A percentile compares a stretch with the other conserved stretches of the same genome.
These are phyloP conservation scores for Penicillium janthinellum DNA, from an alignment of 2,329 filamentous ascomycete species.

Conservation along the genomic window DNA sequence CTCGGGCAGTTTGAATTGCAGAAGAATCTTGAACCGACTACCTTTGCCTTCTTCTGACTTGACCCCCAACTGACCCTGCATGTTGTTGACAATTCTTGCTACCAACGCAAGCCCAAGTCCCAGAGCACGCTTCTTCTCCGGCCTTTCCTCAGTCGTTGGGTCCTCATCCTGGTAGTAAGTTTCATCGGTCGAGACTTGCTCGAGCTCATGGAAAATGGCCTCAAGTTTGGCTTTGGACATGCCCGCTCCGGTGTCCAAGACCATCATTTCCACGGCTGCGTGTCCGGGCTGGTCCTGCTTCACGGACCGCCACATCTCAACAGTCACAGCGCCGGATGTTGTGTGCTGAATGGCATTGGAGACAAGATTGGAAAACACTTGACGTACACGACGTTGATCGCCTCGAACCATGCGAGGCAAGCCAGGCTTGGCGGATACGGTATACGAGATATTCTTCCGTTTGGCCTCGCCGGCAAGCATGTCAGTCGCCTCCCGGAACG, in stretches of 20 bases:
- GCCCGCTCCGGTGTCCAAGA: conserved; percentile 74
- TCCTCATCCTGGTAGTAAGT: conserved; percentile 41
- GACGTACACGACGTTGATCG: conserved; percentile 77
- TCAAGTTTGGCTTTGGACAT: conserved; percentile 62
- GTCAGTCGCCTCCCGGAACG: conserved; percentile 75
- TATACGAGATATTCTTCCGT: conserved; percentile 72
- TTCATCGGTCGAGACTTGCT: conserved; percentile 66
- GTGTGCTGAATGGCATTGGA: conserved; percentile 87
- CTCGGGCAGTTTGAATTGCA: conserved; percentile 69
- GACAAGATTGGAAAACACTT: conserved; percentile 78
- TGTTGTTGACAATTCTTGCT: conserved; percentile 82
- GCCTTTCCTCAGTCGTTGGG: conserved; percentile 20
- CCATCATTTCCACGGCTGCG: conserved; percentile 71
- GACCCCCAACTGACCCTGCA: conserved; percentile 82
- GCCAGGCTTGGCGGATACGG: conserved; percentile 67
- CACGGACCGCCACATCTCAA: conserved; percentile 65
- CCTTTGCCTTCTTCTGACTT: conserved; percentile 83
- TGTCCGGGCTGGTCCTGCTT: conserved; percentile 52
- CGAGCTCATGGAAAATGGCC: conserved; percentile 61
- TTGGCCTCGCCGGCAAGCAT: conserved; percentile 73
- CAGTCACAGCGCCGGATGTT: conserved; percentile 63
- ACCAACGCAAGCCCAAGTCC: conserved; percentile 86
- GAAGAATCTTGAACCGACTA: conserved; percentile 76
- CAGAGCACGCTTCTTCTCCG: conserved; percentile 53
- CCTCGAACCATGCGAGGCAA: conserved; percentile 72